phyloP scores from a whole-genome alignment of 2,329 filamentous ascomycete species.

The Grosmannia serpens region DNA sequence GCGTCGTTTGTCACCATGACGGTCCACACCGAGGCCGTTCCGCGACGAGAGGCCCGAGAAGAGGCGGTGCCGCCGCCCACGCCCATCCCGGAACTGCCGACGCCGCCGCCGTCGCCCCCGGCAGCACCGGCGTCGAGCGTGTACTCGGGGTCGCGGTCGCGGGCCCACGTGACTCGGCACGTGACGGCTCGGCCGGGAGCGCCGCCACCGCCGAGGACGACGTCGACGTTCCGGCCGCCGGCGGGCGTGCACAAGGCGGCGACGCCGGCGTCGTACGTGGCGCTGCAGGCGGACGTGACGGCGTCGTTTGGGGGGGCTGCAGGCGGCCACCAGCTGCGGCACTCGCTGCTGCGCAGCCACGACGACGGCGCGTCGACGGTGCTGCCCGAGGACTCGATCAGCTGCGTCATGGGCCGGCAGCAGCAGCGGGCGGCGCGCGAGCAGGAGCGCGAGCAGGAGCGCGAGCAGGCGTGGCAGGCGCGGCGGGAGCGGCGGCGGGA shows the following conservation, averaged over 20 bases:
- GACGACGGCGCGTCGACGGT: constrained; percentile 1
- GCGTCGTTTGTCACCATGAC: constrained; percentile 3
- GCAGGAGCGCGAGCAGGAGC: not conserved
- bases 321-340: not conserved
- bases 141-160: not conserved
- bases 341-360: not conserved
- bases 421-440: not conserved
- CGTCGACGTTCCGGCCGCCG: not conserved
- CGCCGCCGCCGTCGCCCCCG: not conserved
- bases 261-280: constrained; percentile 4
- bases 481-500: not conserved
- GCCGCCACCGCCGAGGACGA: not conserved
- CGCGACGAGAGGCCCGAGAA: not conserved
- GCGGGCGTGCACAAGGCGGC: not conserved
- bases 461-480: not conserved
- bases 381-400: constrained; percentile 12
- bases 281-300: constrained; percentile 1
- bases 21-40: constrained; percentile 1
- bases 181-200: not conserved
- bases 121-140: constrained; percentile 1
- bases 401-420: not conserved
- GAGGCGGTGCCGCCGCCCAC: not conserved
- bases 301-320: not conserved
- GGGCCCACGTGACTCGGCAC: not conserved
- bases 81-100: not conserved